phyloP scores from a whole-genome alignment of 176 grass and related monocot species.

The Hordeum vulgare region MorexV3_pseudomolecules_assembly NC_058523.1:370169815-370170314 shows the following conservation, averaged over 20 bases:
- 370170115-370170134: neutral
- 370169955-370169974: neutral
- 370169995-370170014: conserved; percentile 2
- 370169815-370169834: conserved; percentile 21
- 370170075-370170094: neutral
- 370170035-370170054: neutral
- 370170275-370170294: no score
- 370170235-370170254: no score
- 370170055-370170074: conserved; percentile 25
- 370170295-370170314: no score
- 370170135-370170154: neutral
- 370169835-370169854: neutral
- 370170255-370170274: no score
- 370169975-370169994: conserved; percentile 5
- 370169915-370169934: no score
- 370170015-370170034: conserved; percentile 25
- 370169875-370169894: neutral
- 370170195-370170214: no score
- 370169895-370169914: neutral
- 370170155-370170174: no score
- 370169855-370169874: neutral
- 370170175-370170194: no score
- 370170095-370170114: neutral
- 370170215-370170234: no score
- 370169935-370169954: conserved; percentile 10